Evolutionary conservation across 2,329 filamentous ascomycete species (phyloP).

Genomic region (Penicillium sp.): DNA sequence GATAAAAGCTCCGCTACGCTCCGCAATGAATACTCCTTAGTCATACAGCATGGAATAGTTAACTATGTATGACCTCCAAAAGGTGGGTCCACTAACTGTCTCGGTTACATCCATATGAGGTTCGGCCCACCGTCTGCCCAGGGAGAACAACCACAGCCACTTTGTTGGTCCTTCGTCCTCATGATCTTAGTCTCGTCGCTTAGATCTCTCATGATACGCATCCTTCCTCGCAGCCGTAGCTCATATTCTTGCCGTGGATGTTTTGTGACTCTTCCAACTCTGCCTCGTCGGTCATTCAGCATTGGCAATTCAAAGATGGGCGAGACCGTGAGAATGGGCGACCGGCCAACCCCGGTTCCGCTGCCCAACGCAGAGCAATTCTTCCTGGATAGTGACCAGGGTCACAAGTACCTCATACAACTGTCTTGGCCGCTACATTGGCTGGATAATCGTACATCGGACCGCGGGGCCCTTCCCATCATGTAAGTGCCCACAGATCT

Average conservation of each 20-base stretch:
- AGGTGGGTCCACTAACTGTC: neutral
- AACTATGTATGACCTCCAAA: neutral
- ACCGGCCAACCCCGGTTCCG: constrained; percentile 10
- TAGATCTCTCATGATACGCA: neutral
- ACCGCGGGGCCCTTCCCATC: neutral
- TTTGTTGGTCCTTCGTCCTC: neutral
- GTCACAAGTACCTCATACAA: constrained; percentile 7
- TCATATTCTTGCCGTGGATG: neutral
- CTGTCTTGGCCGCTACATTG: neutral
- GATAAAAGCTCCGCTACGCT: too few species aligned
- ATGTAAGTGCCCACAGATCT: neutral
- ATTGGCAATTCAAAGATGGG: neutral
- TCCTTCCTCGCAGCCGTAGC: neutral
- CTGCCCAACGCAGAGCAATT: constrained; percentile 30
- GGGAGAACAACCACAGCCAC: neutral
- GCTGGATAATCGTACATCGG: neutral
- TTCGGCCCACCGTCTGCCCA: neutral
- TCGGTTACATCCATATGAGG: neutral
- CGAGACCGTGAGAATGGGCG: constrained; percentile 5
- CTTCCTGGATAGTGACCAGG: constrained; percentile 23
- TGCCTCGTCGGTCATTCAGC: neutral
- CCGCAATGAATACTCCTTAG: too few species aligned
- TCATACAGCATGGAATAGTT: neutral
- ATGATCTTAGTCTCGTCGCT: neutral
- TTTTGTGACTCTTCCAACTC: neutral